Percentiles rank a stretch among this genome's conserved stretches.
Evolutionary conservation across 2,329 filamentous ascomycete genomes (phyloP).

Genomic region (Calonectria pteridis): DNA sequence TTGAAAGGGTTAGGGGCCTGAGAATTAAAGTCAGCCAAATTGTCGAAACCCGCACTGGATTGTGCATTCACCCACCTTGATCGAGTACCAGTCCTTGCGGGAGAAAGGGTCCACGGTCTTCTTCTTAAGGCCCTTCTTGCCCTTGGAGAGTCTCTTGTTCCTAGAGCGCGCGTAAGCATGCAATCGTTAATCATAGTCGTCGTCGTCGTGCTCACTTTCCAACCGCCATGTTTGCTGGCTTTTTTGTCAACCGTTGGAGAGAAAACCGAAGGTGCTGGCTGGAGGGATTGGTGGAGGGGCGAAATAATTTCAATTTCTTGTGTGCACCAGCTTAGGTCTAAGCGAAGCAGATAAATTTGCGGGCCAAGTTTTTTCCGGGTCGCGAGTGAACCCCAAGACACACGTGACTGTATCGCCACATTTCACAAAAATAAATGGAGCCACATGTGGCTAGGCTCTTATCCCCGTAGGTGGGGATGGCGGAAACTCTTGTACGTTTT

Average conservation of each 20-base stretch:
- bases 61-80: constrained; percentile 75
- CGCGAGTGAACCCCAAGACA: constrained; percentile 28
- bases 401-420: constrained; percentile 34
- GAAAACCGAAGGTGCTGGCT: constrained; percentile 59
- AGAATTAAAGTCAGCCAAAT: constrained; percentile 34
- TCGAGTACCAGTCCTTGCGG: constrained; percentile 98
- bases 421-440: not conserved
- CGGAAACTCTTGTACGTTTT: not conserved
- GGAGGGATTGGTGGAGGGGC: constrained; percentile 56
- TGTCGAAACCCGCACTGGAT: not conserved
- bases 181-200: constrained; percentile 2
- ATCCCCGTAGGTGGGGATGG: not conserved
- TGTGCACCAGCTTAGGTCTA: constrained; percentile 56
- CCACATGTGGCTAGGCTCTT: not conserved
- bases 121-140: constrained; percentile 99
- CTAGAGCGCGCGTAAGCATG: constrained; percentile 57
- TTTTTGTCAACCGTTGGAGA: constrained; percentile 58
- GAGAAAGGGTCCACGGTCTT: constrained; percentile 97
- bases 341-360: constrained; percentile 49
- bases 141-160: constrained; percentile 99
- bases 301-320: constrained; percentile 57
- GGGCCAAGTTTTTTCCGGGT: constrained; percentile 46
- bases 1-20: constrained; percentile 96
- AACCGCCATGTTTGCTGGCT: constrained; percentile 71
- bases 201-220: constrained; percentile 63